Conservation (phyloP, 768 basidiomycete species). For the Vararia minispora region DNA sequence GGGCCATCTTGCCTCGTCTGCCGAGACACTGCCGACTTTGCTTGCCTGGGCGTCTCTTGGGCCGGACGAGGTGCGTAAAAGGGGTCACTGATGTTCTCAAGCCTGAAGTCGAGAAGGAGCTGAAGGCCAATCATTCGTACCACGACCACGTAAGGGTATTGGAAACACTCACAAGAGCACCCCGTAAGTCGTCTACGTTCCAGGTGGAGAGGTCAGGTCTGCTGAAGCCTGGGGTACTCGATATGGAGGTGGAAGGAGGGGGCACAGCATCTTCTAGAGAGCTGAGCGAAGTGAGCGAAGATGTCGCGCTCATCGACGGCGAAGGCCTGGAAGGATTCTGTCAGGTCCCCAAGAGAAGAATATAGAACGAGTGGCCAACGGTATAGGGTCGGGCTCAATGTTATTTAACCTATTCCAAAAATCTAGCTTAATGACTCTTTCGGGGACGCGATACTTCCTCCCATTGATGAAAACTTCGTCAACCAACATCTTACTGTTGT, state of each 20-base stretch:
- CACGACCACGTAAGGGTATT: not conserved
- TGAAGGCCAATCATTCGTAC: conserved; percentile 1
- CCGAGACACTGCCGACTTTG: not conserved
- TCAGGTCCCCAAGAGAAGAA: not conserved
- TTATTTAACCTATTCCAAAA: conserved; percentile 79
- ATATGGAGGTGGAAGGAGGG: too few species aligned
- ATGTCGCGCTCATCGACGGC: conserved; percentile 6
- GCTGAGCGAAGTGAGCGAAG: conserved; percentile 19
- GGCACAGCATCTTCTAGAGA: conserved; percentile 13
- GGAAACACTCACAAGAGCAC: conserved; percentile 10
- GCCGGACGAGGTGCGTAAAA: conserved; percentile 11
- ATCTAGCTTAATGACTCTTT: conserved; percentile 83
- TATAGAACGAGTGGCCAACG: not conserved
- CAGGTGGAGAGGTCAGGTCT: conserved; percentile 1
- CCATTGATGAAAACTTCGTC: conserved; percentile 86
- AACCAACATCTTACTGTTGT: conserved; percentile 39
- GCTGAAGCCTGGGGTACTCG: conserved; percentile 1
- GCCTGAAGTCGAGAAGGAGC: conserved; percentile 12
- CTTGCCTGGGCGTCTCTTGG: not conserved
- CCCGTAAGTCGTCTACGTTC: conserved; percentile 12
- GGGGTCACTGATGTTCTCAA: too few species aligned
- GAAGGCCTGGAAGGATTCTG: not conserved
- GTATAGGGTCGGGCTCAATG: conserved; percentile 1
- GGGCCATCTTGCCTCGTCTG: not conserved
- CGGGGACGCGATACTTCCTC: conserved; percentile 86